phyloP scores from a whole-genome alignment of 1,284 basidiomycete species.

The Meripilus lineatus region DNA sequence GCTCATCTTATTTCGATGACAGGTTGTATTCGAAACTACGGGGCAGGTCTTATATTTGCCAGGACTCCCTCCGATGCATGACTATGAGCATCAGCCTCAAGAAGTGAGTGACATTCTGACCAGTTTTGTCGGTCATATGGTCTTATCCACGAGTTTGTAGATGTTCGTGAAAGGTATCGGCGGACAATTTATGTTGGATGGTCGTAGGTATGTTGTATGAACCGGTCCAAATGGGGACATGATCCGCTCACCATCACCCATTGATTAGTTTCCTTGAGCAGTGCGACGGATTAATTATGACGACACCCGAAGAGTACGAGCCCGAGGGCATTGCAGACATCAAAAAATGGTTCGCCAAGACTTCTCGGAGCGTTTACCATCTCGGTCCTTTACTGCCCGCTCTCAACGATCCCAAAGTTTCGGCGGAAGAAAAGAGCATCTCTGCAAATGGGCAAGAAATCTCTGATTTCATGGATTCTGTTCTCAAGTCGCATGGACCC shows the following conservation, averaged over 20 bases:
- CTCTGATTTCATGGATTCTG: neutral
- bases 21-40: constrained; percentile 8
- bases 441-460: constrained; percentile 9
- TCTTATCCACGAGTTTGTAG: too few species aligned
- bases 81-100: constrained; percentile 7
- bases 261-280: neutral
- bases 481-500: neutral
- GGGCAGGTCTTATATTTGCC: neutral
- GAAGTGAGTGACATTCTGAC: too few species aligned
- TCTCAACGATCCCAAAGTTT: neutral
- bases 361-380: neutral
- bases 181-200: too few species aligned
- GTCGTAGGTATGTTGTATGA: too few species aligned
- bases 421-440: constrained; percentile 12
- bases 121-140: too few species aligned
- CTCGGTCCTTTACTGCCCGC: constrained; percentile 3
- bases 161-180: too few species aligned
- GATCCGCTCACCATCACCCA: neutral
- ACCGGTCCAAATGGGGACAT: too few species aligned
- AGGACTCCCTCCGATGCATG: constrained; percentile 7
- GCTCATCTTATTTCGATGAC: too few species aligned
- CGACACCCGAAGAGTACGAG: constrained; percentile 4
- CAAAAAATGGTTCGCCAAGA: constrained; percentile 4
- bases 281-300: constrained; percentile 4
- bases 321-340: constrained; percentile 1